A percentile compares a stretch with the other conserved stretches of the same genome.
Conservation (phyloP, 257 asterid genomes). For the Solanum etuberosum region DNA sequence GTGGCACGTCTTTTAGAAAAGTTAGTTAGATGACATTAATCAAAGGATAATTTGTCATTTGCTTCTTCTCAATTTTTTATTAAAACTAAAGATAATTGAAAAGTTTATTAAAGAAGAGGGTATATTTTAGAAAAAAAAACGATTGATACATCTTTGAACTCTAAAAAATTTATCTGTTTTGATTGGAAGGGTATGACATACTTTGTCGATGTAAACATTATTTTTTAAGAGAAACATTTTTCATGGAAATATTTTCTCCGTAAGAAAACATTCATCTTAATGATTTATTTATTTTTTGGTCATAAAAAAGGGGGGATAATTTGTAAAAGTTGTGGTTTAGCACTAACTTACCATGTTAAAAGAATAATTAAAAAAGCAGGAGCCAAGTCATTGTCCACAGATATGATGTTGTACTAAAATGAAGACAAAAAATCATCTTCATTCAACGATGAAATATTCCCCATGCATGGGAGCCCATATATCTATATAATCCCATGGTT, state of each 20-base stretch:
- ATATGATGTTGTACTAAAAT: neutral
- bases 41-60: no score
- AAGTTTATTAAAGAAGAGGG: no score
- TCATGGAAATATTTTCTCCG: neutral
- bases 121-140: no score
- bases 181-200: no score
- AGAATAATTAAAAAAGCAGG: neutral
- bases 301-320: neutral
- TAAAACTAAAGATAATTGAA: no score
- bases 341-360: neutral
- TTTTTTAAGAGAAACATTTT: neutral
- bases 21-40: no score
- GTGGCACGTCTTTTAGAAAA: no score
- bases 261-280: neutral
- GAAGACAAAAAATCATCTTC: slow-evolving; percentile 21
- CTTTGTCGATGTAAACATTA: no score
- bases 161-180: no score
- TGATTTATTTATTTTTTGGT: neutral
- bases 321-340: neutral
- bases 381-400: slow-evolving; percentile 1
- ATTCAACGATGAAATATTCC: slow-evolving; percentile 37
- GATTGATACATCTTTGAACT: no score
- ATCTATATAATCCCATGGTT: neutral
- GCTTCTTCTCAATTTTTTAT: no score
- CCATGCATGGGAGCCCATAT: slow-evolving; percentile 52